phyloP scores from a whole-genome alignment of 1,284 basidiomycete species.

The Sporisorium reilianum region DNA sequence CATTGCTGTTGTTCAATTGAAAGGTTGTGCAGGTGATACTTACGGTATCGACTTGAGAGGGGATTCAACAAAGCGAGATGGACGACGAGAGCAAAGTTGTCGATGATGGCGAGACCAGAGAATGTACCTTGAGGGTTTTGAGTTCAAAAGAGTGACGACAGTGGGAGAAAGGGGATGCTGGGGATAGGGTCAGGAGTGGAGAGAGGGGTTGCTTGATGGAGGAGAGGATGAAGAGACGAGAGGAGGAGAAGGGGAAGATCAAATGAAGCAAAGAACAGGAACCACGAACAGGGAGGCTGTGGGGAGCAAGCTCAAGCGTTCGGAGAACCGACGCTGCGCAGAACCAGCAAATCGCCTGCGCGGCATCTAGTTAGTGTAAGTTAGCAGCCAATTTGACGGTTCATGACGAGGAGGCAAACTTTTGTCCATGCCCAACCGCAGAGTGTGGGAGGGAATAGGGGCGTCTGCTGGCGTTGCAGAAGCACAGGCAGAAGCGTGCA shows the following conservation, averaged over 20 bases:
- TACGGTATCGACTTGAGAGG: conserved; percentile 1
- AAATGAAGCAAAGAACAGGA: background rate
- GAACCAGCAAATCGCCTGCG: no score
- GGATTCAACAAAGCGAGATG: background rate
- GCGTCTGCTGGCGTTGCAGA: conserved; percentile 7
- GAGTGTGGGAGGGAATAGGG: conserved; percentile 6
- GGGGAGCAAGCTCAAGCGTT: conserved; percentile 4
- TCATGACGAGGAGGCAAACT: background rate
- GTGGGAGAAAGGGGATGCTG: conserved; percentile 13
- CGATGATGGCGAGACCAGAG: background rate
- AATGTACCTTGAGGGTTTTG: background rate
- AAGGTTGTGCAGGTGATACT: background rate
- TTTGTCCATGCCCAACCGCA: no score
- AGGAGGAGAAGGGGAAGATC: background rate
- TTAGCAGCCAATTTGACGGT: no score
- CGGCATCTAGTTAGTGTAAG: background rate
- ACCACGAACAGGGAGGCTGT: background rate
- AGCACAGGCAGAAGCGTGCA: background rate
- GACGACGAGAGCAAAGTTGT: background rate
- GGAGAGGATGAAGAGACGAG: conserved; percentile 1
- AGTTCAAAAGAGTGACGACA: conserved; percentile 45
- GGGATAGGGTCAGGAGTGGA: background rate
- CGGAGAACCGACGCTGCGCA: conserved; percentile 12
- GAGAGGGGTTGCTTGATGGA: background rate
- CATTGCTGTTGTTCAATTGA: background rate